Base-by-base conservation (phyloP, 352 stramenopile species). In the Peronospora farinosa region DNA sequence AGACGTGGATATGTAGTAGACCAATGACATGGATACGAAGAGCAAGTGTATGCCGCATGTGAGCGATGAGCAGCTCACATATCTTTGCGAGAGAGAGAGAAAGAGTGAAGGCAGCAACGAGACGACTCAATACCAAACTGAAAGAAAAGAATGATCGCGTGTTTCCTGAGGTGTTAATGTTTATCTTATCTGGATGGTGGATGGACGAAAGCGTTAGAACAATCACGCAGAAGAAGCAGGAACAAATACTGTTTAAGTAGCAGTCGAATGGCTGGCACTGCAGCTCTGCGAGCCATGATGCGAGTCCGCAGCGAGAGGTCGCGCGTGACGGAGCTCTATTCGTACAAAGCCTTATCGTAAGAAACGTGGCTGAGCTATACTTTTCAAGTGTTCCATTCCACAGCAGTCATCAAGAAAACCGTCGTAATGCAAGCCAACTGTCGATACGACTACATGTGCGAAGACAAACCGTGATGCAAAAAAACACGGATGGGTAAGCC, bases 331-430 rank as follows among this genome's bases (percentile, higher is more conserved):
- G 40, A 51, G 40, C 15, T 60, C 67, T 67, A 92, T 28, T 90
- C 75, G 67, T 88, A 92, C 51, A 92, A 59, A 21, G 74, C 57
- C 57, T 87, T 84, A 63, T 90, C 77, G 63, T 88, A 87, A 33
- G 69, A 72, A 56, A 90, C 74, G 8, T 76, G 64, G 49, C 73
- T 67, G 12, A 89, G 70, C 52, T 93, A 63, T 19, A 84, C 70
- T 62, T 93, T 93, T 79, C 82, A 91, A 43, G 78, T 91, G 40
- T 67, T 68, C 79, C 82, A 93, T 61, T 91, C 82, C 43, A 87
- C 63, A 6, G 79, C 74, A 0, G 82, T 93, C 69, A 90, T 83
- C 41, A 93, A 60, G 51, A 91, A 86, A 59, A 87, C 73, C 17
- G 79, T 70, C 11, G 72, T 72, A 54, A 90, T 88, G 47, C 70